A percentile compares a stretch with the other conserved stretches of the same genome.
These are phyloP conservation scores for Dalbergia cochinchinensis DNA, from an alignment of 306 rosid species.

Conservation along the genomic window DNA sequence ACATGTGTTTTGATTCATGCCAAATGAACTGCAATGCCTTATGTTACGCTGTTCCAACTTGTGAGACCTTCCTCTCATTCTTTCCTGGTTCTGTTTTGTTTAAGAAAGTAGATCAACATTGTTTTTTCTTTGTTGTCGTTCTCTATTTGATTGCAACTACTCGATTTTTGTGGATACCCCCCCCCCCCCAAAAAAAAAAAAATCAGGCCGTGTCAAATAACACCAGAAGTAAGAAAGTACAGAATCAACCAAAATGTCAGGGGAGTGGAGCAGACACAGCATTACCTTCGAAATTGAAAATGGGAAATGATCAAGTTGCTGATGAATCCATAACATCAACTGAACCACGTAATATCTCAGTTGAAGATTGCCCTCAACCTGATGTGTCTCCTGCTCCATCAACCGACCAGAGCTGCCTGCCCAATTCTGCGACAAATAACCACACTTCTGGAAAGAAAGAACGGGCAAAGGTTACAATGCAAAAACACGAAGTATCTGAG, in stretches of 20 bases:
- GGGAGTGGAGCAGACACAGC: constrained; percentile 43
- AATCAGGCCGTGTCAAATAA: constrained; percentile 48
- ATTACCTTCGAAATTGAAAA: constrained; percentile 47
- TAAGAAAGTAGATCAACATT: not conserved
- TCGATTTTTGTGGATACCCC: constrained; percentile 21
- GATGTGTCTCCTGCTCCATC: constrained; percentile 42
- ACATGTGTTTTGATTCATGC: not conserved
- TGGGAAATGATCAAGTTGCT: constrained; percentile 43
- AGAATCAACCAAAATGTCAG: constrained; percentile 47
- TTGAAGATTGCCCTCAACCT: constrained; percentile 36
- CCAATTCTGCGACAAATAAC: constrained; percentile 33
- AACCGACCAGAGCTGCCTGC: constrained; percentile 29
- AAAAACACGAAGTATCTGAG: constrained; percentile 42
- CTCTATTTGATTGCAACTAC: not conserved
- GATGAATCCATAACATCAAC: constrained; percentile 32
- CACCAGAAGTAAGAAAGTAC: constrained; percentile 48
- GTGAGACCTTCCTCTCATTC: constrained; percentile 9
- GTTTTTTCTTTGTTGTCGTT: constrained; percentile 5
- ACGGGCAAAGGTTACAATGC: constrained; percentile 41
- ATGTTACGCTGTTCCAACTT: not conserved
- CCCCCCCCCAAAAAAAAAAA: too few species aligned
- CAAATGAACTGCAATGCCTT: not conserved
- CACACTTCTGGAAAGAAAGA: constrained; percentile 46
- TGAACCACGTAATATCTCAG: constrained; percentile 27
- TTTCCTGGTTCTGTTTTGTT: not conserved